phyloP scores from a whole-genome alignment of 164 flowering plant species.

The Berberis vulgaris region DNA sequence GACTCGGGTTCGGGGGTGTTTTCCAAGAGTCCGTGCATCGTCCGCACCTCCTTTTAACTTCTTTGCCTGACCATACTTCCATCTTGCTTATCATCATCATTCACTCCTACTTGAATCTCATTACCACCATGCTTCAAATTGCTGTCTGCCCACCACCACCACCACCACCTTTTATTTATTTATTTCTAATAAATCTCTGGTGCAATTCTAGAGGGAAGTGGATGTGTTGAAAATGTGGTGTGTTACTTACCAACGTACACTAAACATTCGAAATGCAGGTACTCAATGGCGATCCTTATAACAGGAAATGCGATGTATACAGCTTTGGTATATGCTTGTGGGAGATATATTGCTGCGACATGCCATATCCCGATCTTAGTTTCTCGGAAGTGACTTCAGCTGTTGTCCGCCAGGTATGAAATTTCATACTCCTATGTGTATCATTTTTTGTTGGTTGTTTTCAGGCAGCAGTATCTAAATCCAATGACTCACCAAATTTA shows the following conservation, averaged over 20 bases:
- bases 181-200: too few species aligned
- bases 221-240: too few species aligned
- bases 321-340: conserved; percentile 96
- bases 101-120: too few species aligned
- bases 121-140: too few species aligned
- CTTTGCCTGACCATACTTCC: too few species aligned
- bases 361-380: conserved; percentile 96
- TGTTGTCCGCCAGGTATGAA: conserved; percentile 80
- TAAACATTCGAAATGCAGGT: conserved; percentile 41
- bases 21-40: too few species aligned
- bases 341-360: conserved; percentile 98
- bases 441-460: background rate
- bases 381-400: conserved; percentile 92
- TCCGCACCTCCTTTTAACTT: too few species aligned
- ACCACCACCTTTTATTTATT: too few species aligned
- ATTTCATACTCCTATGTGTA: background rate
- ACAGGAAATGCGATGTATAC: conserved; percentile 94
- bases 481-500: background rate
- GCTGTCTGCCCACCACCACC: too few species aligned
- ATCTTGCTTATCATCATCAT: too few species aligned
- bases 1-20: too few species aligned
- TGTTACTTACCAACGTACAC: background rate
- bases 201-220: too few species aligned
- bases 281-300: conserved; percentile 85
- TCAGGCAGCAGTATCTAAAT: background rate